Evolutionary conservation across 176 grass and related monocot species (phyloP), one percentile per base, ranked within the genome.

Genomic region (Eragrostis curvula): DNA sequence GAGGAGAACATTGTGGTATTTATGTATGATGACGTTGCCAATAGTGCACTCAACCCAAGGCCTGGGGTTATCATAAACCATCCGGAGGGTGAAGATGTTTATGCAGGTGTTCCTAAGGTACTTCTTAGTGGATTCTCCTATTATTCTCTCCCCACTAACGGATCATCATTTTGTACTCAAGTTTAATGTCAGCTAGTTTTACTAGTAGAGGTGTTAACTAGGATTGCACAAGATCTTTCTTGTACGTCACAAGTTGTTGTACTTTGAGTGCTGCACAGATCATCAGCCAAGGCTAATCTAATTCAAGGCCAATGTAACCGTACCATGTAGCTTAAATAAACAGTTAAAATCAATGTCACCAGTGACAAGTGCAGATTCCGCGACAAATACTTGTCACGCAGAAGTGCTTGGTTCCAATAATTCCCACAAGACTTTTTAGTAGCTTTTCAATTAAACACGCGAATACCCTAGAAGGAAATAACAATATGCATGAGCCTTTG

Each of bases 1-100:
- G 92, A 93, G 71, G 90, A 97, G 58, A 94, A 97, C 85, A 97
- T 97, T 49, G 90, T 92, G 32, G 95, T 94, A 17, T 94, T 91
- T 75, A 97, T 97, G 95, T 90, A 94, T 50, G 92, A 94, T 79
- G 95, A 97, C 41, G 71, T 97, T 72, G 95, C 95, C 24, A 43
- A 73, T 57, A 94, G 68, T 83, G 65, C 12, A 30, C 86, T 92
- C 43, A 97, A 97, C 68, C 95, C 90, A 24, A 83, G 92, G 63
- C 88, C 29, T 6, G 92, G 92, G 11, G 65, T 94, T 71, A 89
- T 94, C 53, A 91, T 97, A 68, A 97, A 97, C 52, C 90, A 94
- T 62, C 95, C 90, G 2, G 20, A 91, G 24, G 92, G 95, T 18
- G 61, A 92, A 79, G 81, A 94, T 84, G 95, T 94, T 77, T 97